These are phyloP conservation scores for Amauroascus verrucosus DNA, from an alignment of 2,329 filamentous ascomycete genomes.

Conservation along the genomic window DNA sequence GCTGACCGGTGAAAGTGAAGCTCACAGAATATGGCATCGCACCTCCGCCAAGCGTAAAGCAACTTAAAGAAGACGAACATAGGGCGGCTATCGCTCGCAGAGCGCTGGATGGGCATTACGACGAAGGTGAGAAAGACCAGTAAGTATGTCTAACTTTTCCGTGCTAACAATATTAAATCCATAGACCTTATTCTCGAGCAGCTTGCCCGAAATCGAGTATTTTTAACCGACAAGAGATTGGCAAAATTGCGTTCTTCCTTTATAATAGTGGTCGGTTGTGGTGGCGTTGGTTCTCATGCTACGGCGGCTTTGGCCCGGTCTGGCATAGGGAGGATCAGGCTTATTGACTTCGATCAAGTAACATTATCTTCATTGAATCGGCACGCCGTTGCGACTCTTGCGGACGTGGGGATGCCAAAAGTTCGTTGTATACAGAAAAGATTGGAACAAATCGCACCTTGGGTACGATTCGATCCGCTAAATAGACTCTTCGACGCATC, in stretches of 20 bases:
- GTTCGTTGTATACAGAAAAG: conserved; percentile 72
- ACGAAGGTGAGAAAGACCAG: conserved; percentile 41
- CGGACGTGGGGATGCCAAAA: conserved; percentile 87
- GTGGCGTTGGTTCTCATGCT: conserved; percentile 90
- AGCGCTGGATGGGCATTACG: conserved; percentile 54
- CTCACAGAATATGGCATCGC: conserved; percentile 43
- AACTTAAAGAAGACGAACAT: conserved; percentile 47
- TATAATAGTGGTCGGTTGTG: conserved; percentile 82
- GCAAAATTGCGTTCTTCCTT: conserved; percentile 69
- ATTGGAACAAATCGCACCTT: conserved; percentile 77
- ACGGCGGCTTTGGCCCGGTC: conserved; percentile 76
- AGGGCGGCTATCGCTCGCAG: conserved; percentile 49
- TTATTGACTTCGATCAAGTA: conserved; percentile 97
- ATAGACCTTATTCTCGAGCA: conserved; percentile 88
- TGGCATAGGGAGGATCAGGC: conserved; percentile 73
- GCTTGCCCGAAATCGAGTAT: conserved; percentile 82
- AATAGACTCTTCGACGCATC: conserved; percentile 70
- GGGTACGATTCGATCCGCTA: conserved; percentile 78
- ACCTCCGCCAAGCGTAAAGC: conserved; percentile 20
- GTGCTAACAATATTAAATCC: conserved; percentile 12
- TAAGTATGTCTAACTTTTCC: not conserved
- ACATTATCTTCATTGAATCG: conserved; percentile 87
- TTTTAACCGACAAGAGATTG: conserved; percentile 73
- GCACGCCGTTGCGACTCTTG: conserved; percentile 88
- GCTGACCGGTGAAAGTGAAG: conserved; percentile 36